Evolutionary conservation across 83 land plant genomes (phyloP), one percentile per base, ranked within the genome.

Genomic region (Picea abies): DNA sequence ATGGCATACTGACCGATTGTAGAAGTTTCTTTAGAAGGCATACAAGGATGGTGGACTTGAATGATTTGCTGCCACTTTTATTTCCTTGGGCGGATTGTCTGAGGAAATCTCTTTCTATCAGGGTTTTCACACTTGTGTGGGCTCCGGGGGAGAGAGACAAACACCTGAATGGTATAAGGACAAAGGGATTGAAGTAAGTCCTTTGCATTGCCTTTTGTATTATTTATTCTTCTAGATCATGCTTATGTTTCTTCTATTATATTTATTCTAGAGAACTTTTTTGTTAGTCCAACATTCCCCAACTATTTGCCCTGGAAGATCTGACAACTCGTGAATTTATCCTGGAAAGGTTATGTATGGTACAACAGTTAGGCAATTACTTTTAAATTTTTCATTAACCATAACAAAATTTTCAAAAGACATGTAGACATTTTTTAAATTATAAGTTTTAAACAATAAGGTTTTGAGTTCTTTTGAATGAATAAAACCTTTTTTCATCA

Each of bases 111-210:
- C 25, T 63, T 60, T 76, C 7, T 84, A 65, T 25, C 85, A 95
- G 98, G 98, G 96, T 7, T 96, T 96, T 80, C 98, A 96, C 80
- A 96, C 98, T 6, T 93, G 96, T 88, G 98, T 96, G 76, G 98
- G 98, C 17, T 79, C 89, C 79, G 98, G 98, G 84, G 94, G 96
- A 4, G 95, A 94, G 56, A 86, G 96, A 26, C 96, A 96, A 67
- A 92, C 94, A 5, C 86, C 92, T 39, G 98, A 93, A 3, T 96
- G 98, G 98, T 96, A 96, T 63, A 88, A 90, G 66, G 94, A 96
- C 76, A 87, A 96, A 76, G 98, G 98, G 20, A 96, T 96, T 62
- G 94, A 96, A 93, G 98, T 91, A 84, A 41, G 49, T 4, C 67
- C 61, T 49, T 66, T 78, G 39, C 47, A 19, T 72, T 72, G n/a